Percentiles rank a stretch among this genome's conserved stretches.
phyloP scores from a whole-genome alignment of 768 basidiomycete genomes.

The Mycena haematopus region DNA sequence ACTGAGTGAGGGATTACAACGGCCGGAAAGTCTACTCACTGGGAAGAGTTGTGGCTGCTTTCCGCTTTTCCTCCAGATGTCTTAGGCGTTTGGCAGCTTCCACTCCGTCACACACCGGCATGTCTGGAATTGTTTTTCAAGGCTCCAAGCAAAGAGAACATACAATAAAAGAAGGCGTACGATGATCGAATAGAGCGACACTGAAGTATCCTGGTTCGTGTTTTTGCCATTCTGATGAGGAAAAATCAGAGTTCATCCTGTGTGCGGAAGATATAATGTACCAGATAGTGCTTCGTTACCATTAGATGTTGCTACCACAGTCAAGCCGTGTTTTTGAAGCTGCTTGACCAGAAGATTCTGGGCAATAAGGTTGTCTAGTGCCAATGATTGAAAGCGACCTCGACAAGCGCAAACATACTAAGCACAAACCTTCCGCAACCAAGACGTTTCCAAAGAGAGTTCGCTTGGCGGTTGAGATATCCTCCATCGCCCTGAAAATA shows the following conservation, averaged over 20 bases:
- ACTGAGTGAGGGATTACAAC: not conserved
- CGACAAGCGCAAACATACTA: not conserved
- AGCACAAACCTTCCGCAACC: slow-evolving; percentile 69
- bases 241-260: slow-evolving; percentile 2
- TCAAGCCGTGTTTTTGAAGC: slow-evolving; percentile 64
- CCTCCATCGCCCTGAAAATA: slow-evolving; percentile 51
- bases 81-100: slow-evolving; percentile 74
- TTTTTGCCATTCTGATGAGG: slow-evolving; percentile 64
- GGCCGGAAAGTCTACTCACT: slow-evolving; percentile 46
- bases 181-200: slow-evolving; percentile 77
- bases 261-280: slow-evolving; percentile 32
- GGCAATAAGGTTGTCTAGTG: slow-evolving; percentile 71
- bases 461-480: slow-evolving; percentile 52
- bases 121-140: slow-evolving; percentile 50
- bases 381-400: not conserved
- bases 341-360: slow-evolving; percentile 73
- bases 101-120: slow-evolving; percentile 81
- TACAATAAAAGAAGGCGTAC: slow-evolving; percentile 44
- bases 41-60: slow-evolving; percentile 55
- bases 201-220: slow-evolving; percentile 73
- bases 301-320: slow-evolving; percentile 67
- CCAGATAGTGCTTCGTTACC: slow-evolving; percentile 71
- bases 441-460: slow-evolving; percentile 72
- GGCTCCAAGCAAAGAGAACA: not conserved
- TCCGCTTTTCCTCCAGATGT: slow-evolving; percentile 62